Base-by-base conservation (phyloP, 108 stramenopile genomes). In the Nannochloropsis granulata region DNA sequence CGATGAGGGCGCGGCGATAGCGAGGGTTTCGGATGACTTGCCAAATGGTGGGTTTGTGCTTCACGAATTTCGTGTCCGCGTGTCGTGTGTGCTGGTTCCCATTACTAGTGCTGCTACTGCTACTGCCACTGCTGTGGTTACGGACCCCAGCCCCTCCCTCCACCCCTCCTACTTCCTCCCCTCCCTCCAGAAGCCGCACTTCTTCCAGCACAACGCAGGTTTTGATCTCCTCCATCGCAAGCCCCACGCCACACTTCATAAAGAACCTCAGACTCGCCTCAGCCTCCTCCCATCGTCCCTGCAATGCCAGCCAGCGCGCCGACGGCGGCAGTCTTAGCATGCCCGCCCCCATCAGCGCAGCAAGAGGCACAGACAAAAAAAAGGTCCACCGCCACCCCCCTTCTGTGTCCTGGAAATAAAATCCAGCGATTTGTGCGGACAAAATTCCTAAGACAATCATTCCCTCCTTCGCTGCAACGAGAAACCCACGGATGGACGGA, bases 361-460 rank as follows among this genome's bases (percentile, higher is more conserved):
- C 85, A 45, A 90, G 44, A 42, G 80, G 44, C 78, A 93, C 43
- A 79, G 82, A 56, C 79, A 44, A 44, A 0, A 25, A 84, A 78
- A 90, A 92, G 42, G 85, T 43, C 85, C 81, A 87, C 84, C 92
- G 81, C 92, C 92, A 92, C 44, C 92, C 91, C 13, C 88, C 89
- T 12, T 23, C 83, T 13, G 24, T 25, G 24, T 90, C 84, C 25
- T 87, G 78, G 9, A 91, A 82, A 23, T 83, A 24, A 82, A 89
- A 91, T 7, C 93, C 94, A 79, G 93, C 46, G 42, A 82, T 45
- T 86, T 92, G 92, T 26, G 93, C 93, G 44, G 91, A 80, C 79
- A 94, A 85, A 83, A 94, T 94, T 24, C 94, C 94, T 43, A 93
- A 83, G 0, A 94, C 94, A 90, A 94, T 94, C 42, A 92, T 85